A percentile compares a stretch with the other conserved stretches of the same genome.
Conservation (phyloP, 148 eudicot species). For the Nepenthes mirabilis region DNA sequence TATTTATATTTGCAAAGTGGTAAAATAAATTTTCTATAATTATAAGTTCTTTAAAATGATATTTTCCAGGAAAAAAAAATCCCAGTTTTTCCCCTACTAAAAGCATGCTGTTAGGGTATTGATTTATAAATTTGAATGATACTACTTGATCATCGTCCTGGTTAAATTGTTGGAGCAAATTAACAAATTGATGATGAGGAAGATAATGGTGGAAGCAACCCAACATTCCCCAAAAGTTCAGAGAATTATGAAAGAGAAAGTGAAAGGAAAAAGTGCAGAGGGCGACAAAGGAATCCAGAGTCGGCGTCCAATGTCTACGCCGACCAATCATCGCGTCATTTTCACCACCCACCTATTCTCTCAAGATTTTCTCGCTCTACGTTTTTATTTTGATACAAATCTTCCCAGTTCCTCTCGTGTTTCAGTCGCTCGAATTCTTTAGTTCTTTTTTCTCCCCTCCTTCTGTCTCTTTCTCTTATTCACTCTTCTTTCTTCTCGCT, state of each 20-base stretch:
- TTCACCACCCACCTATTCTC: conserved; percentile 8
- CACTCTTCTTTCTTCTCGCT: not conserved
- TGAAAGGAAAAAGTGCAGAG: not conserved
- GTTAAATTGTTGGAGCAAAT: no score
- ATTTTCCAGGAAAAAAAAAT: no score
- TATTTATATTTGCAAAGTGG: no score
- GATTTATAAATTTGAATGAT: no score
- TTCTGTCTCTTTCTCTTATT: conserved; percentile 9
- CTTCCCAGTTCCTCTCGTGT: not conserved
- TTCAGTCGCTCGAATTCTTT: conserved; percentile 7
- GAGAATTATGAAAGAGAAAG: not conserved
- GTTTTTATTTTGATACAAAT: not conserved
- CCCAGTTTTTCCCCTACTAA: no score
- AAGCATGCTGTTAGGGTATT: no score
- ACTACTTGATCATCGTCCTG: no score
- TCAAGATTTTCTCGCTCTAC: conserved; percentile 6
- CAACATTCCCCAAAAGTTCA: not conserved
- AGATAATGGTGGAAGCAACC: no score
- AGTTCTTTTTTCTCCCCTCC: conserved; percentile 5
- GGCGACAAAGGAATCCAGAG: conserved; percentile 13
- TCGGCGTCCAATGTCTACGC: conserved; percentile 50
- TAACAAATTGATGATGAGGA: no score
- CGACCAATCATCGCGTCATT: conserved; percentile 37
- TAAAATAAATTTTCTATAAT: no score
- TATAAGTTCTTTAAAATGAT: no score